Conservation (phyloP, 2,329 filamentous ascomycete species). For the Colletotrichum brevisporum region DNA sequence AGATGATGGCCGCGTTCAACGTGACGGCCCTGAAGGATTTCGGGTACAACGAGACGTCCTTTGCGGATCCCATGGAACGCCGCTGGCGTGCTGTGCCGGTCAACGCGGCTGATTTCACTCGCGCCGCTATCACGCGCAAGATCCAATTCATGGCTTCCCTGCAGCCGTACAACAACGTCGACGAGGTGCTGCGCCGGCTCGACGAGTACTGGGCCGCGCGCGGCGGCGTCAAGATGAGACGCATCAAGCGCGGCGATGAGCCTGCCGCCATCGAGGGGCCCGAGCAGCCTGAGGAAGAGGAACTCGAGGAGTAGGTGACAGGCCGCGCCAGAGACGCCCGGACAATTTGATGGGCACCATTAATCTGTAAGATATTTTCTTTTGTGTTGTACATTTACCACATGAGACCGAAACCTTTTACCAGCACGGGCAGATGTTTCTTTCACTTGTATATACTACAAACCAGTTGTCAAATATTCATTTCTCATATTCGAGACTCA, state of each 20-base stretch:
- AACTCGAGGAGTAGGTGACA: no score
- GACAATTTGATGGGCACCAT: no score
- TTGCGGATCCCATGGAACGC: slow-evolving; percentile 54
- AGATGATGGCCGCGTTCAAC: slow-evolving; percentile 64
- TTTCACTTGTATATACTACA: no score
- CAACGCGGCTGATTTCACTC: slow-evolving; percentile 2
- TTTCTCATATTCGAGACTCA: no score
- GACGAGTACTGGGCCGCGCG: slow-evolving; percentile 18
- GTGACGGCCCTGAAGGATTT: slow-evolving; percentile 54
- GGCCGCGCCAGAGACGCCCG: no score
- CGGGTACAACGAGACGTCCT: slow-evolving; percentile 56
- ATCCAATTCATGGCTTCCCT: slow-evolving; percentile 34
- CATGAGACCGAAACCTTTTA: no score
- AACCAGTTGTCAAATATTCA: no score
- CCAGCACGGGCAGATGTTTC: no score
- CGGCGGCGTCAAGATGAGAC: slow-evolving; percentile 19
- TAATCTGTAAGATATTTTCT: no score
- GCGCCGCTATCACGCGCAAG: slow-evolving; percentile 18
- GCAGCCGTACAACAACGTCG: slow-evolving; percentile 33
- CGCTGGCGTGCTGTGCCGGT: slow-evolving; percentile 47
- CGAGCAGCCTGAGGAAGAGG: background rate
- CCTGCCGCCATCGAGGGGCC: background rate
- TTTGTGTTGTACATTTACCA: no score
- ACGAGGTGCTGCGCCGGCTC: slow-evolving; percentile 6
- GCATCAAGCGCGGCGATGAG: background rate